Base-by-base conservation (phyloP, 2,329 filamentous ascomycete species). In the Ceratocystis huliohia region DNA sequence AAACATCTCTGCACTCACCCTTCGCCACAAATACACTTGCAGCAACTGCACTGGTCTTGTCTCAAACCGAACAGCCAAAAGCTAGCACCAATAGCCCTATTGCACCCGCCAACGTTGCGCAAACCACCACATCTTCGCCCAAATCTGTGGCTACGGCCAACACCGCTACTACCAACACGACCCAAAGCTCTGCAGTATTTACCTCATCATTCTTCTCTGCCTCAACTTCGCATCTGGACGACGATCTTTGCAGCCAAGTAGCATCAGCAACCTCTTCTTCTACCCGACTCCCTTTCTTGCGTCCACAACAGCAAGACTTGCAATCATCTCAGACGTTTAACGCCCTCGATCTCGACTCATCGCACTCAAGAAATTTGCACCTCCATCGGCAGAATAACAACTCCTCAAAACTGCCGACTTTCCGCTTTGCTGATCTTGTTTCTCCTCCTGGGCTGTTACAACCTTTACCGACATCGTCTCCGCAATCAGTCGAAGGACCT, bases 331-430 rank as follows among this genome's bases (percentile, higher is more conserved):
- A 67, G 46, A 67, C 66, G 20, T 63, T 67, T 17, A 48, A 67
- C n/a, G 66, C 66, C 25, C 59, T 67, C 7, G 66, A 67, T 37
- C 59, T 67, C 30, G 66, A 67, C 50, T 56, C 37, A 17, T 63
- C 64, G 25, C 61, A 65, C 61, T 65, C 67, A n/a, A 56, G 33
- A n/a, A 68, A 61, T 50, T 69, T 73, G 65, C 79, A 83, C 70
- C 73, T 74, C 57, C 81, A 83, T 73, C 80, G 81, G 65, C 79
- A 80, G 69, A 80, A 73, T 72, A 78, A 83, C 73, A 82, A 78
- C 71, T 79, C 80, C 48, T 83, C 81, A 69, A 83, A 83, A 70
- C 74, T 83, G 69, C 81, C 82, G 33, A 77, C 81, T 25, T 82
- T 80, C 73, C 81, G 81, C 67, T 81, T 81, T 71, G 78, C 76